Evolutionary conservation across 495 filamentous ascomycete genomes (phyloP).

Genomic region (Penicillium roqueforti): DNA sequence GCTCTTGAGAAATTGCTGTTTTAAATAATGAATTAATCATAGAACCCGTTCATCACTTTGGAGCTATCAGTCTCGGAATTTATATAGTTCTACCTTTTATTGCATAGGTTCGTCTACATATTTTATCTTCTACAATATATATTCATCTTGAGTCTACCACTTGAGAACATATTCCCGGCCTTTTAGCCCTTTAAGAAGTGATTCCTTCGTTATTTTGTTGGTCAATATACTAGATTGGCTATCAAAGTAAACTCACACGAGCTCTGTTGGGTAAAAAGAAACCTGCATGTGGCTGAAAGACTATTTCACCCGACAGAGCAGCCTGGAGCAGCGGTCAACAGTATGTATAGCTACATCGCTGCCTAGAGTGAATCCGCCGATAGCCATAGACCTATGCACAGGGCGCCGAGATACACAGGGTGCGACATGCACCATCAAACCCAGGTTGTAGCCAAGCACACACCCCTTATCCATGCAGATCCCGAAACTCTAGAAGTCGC

Average conservation of each 20-base stretch:
- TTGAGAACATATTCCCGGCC: neutral
- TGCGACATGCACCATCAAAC: too few relatives aligned
- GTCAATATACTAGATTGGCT: neutral
- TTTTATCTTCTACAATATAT: neutral
- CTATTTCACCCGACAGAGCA: too few relatives aligned
- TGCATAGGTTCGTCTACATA: neutral
- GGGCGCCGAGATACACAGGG: too few relatives aligned
- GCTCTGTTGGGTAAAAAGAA: neutral
- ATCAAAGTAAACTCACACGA: neutral
- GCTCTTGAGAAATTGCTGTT: neutral
- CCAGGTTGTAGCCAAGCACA: neutral
- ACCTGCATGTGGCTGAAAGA: too few relatives aligned
- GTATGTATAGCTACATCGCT: neutral
- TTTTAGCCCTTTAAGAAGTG: neutral
- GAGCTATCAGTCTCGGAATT: neutral
- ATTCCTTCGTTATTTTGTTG: neutral
- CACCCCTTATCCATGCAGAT: neutral
- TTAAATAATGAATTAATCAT: neutral
- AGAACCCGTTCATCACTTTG: neutral
- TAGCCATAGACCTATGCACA: too few relatives aligned
- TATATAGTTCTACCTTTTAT: neutral
- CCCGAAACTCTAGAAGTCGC: constrained; percentile 5
- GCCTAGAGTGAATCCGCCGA: neutral
- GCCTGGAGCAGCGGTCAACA: neutral
- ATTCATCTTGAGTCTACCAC: too few relatives aligned